phyloP scores from a whole-genome alignment of 345 rosid species.

The Syzygium aqueum region DNA sequence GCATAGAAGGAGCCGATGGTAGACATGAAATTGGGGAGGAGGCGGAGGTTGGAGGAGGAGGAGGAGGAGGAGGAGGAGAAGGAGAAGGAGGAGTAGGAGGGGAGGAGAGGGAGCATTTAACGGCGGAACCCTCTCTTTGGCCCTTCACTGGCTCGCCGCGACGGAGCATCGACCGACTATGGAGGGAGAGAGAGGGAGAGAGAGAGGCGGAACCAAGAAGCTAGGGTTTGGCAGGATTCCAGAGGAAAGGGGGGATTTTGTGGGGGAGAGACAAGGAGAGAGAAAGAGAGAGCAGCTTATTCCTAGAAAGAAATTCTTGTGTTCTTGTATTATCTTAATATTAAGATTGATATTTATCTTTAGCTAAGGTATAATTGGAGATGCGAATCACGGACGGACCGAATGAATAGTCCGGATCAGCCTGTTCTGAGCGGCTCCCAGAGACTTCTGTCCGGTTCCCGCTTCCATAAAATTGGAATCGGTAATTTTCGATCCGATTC shows the following conservation, averaged over 20 bases:
- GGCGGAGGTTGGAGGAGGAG: not conserved
- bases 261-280: not conserved
- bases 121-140: conserved; percentile 27
- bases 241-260: not conserved
- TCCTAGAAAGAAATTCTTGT: not conserved
- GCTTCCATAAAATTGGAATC: no score
- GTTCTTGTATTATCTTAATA: not conserved
- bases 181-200: not conserved
- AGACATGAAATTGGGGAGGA: conserved; percentile 65
- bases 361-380: no score
- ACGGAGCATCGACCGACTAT: conserved; percentile 32
- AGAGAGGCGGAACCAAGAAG: not conserved
- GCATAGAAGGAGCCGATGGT: conserved; percentile 24
- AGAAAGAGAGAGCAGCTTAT: not conserved
- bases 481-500: no score
- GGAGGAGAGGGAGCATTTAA: conserved; percentile 43
- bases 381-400: no score
- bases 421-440: no score
- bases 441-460: no score
- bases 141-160: conserved; percentile 21
- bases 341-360: not conserved
- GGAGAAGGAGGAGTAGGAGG: conserved; percentile 23
- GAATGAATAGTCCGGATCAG: no score
- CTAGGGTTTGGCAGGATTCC: not conserved
- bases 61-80: not conserved